Evolutionary conservation across 208 protist genomes (phyloP).

Genomic region (Balamuthia mandrillaris): DNA sequence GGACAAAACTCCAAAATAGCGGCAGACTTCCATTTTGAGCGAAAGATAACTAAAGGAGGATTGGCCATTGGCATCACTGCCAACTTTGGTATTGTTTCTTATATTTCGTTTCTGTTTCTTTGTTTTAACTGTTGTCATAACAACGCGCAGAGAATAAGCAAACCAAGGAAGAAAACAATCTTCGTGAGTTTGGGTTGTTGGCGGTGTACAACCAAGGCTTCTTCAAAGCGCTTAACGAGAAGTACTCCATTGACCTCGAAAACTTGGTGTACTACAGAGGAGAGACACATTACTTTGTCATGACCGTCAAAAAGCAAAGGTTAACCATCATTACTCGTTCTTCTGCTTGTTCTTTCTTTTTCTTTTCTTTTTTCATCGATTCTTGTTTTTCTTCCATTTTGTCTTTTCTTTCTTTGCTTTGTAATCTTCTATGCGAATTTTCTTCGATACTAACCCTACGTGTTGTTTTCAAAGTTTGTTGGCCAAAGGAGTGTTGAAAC

Average conservation of each 20-base stretch:
- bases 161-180: not conserved
- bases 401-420: not conserved
- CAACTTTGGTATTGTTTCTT: slow-evolving; percentile 45
- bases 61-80: slow-evolving; percentile 36
- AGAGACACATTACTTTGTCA: slow-evolving; percentile 45
- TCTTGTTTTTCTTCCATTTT: too few relatives aligned
- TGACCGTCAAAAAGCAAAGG: slow-evolving; percentile 18
- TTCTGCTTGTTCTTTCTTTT: too few relatives aligned
- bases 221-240: slow-evolving; percentile 41
- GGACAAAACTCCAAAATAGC: not conserved
- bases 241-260: slow-evolving; percentile 37
- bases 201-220: slow-evolving; percentile 29
- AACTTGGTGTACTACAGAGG: slow-evolving; percentile 46
- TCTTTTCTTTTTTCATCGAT: too few relatives aligned
- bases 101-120: too few relatives aligned
- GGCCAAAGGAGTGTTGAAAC: not conserved
- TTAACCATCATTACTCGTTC: too few relatives aligned
- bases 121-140: too few relatives aligned
- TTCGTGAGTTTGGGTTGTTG: slow-evolving; percentile 27
- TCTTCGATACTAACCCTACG: too few relatives aligned
- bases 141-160: too few relatives aligned
- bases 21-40: not conserved
- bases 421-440: too few relatives aligned
- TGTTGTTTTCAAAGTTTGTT: not conserved
- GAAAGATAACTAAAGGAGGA: slow-evolving; percentile 3